Evolutionary conservation across 2,329 filamentous ascomycete species (phyloP).

Genomic region (Colletotrichum magnum): DNA sequence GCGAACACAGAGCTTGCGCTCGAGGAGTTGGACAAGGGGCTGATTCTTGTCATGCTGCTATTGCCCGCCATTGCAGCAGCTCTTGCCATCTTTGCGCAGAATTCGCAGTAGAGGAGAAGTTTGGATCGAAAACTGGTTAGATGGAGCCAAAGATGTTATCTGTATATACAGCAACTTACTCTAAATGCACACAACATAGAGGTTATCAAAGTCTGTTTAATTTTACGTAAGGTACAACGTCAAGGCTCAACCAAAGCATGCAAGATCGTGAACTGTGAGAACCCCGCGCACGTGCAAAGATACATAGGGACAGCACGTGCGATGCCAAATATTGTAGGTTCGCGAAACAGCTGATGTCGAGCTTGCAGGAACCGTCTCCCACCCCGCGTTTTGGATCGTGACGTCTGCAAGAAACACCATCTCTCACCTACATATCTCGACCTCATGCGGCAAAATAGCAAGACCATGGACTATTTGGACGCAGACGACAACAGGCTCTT

Average conservation of each 20-base stretch:
- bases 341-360: neutral
- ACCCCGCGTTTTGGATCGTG: neutral
- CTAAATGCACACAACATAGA: too few relatives aligned
- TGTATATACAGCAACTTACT: too few relatives aligned
- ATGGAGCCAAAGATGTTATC: too few relatives aligned
- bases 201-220: too few relatives aligned
- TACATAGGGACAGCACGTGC: neutral
- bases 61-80: slow-evolving; percentile 16
- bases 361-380: neutral
- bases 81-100: slow-evolving; percentile 14
- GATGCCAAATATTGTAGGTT: neutral
- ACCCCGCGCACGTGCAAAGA: neutral
- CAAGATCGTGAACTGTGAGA: neutral
- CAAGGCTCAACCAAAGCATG: neutral
- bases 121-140: too few relatives aligned
- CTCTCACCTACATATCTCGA: neutral
- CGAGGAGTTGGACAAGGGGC: slow-evolving; percentile 24
- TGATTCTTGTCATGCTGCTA: slow-evolving; percentile 16
- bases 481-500: slow-evolving; percentile 8
- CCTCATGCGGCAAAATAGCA: neutral
- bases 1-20: slow-evolving; percentile 27
- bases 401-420: neutral
- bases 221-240: too few relatives aligned
- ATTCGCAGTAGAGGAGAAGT: neutral
- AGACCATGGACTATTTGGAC: slow-evolving; percentile 15